Evolutionary conservation across 192 early-diverging fungal genomes (phyloP), one percentile per base, ranked within the genome.

Genomic region (Umbelopsis ramanniana): DNA sequence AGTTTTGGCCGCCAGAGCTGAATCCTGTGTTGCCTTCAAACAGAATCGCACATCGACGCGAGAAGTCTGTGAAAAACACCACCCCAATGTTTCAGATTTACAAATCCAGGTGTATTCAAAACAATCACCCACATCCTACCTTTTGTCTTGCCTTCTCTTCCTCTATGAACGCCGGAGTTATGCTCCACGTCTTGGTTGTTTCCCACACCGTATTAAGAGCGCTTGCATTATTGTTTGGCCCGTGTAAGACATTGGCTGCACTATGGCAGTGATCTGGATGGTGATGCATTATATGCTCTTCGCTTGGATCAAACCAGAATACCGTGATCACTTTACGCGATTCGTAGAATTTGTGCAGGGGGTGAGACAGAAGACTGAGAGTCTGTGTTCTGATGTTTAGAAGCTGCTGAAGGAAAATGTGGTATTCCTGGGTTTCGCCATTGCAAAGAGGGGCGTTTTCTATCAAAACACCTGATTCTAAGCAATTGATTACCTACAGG

Each of bases 341-440:
- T 22, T 82, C 77, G 71, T 87, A 93, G 71, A 89, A 92, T 17
- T 84, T 78, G 40, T 91, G 86, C 33, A 94, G 67, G 9, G 82
- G 80, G n/a, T 79, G 79, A 22, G 88, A 86, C 45, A 88, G 76
- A 72, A 88, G 63, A 4, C 83, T 80, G 46, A 90, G 78, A 12
- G 89, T 86, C 66, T 83, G 86, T 22, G 85, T 83, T 54, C 87
- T 85, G 55, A 93, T 80, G 24, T 84, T 76, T 71, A 90, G 76
- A 66, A 91, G 76, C 38, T 87, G 84, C 3, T 82, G 82, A 52
- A 93, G 79, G 45, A 93, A 86, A 14, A 79, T 80, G 70, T 77
- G 87, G 79, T 93, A 93, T 80, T 94, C 92, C 46, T 66, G 68
- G 0, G 91, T 88, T 80, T 94, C 93, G n/a, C 93, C 93, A 74